A percentile compares a stretch with the other conserved stretches of the same genome.
Evolutionary conservation across 768 basidiomycete genomes (phyloP).

Genomic region (Pisolithus tinctorius): DNA sequence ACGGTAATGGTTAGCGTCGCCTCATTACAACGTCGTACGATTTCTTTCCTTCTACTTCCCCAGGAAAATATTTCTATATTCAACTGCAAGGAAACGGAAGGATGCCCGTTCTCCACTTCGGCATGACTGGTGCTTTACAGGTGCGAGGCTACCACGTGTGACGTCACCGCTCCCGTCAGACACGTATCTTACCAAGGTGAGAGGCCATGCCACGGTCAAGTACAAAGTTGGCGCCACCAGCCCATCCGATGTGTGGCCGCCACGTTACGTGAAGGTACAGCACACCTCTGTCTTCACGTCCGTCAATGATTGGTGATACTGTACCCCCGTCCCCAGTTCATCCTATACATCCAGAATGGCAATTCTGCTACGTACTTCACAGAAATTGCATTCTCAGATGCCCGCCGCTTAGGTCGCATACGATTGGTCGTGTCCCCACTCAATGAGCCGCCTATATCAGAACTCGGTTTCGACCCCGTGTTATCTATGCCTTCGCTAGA

Average conservation of each 20-base stretch:
- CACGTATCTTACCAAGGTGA: slow-evolving; percentile 28
- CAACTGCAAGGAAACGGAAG: slow-evolving; percentile 53
- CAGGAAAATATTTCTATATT: slow-evolving; percentile 65
- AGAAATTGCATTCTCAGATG: slow-evolving; percentile 66
- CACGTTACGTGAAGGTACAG: slow-evolving; percentile 55
- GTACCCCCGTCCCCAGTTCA: slow-evolving; percentile 38
- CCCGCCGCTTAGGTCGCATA: slow-evolving; percentile 64
- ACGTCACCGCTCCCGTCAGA: background rate
- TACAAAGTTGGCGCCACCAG: slow-evolving; percentile 43
- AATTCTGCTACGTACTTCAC: slow-evolving; percentile 27
- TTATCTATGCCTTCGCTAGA: slow-evolving; percentile 55
- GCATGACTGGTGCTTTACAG: slow-evolving; percentile 83
- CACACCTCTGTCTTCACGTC: background rate
- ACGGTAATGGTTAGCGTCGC: slow-evolving; percentile 33
- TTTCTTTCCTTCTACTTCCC: background rate
- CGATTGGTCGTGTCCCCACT: slow-evolving; percentile 53
- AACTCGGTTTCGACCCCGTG: slow-evolving; percentile 73
- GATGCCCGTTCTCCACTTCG: slow-evolving; percentile 70
- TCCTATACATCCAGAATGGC: slow-evolving; percentile 48
- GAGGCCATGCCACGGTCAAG: slow-evolving; percentile 40
- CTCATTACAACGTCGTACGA: background rate
- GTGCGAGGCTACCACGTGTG: slow-evolving; percentile 22
- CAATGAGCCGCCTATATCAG: slow-evolving; percentile 62
- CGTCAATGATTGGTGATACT: background rate
- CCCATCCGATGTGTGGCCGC: slow-evolving; percentile 51